Evolutionary conservation across 1,284 basidiomycete species (phyloP).

Genomic region (Papiliotrema nemorosa): DNA sequence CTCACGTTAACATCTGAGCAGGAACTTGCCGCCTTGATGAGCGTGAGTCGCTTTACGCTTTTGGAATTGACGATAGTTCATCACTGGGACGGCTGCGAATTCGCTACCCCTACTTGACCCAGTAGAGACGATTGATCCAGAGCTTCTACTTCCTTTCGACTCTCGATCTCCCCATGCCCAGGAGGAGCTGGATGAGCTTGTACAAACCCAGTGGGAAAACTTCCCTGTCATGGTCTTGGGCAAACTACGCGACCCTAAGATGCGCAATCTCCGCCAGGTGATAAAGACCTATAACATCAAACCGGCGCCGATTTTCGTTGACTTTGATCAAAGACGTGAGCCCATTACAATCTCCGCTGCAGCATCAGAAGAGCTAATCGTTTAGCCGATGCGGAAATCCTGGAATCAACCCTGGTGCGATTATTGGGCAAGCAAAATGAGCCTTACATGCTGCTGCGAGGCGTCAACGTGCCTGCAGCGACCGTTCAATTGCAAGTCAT

Average conservation of each 20-base stretch:
- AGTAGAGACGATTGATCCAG: constrained; percentile 12
- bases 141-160: constrained; percentile 22
- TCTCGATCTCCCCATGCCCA: constrained; percentile 11
- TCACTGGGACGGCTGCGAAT: constrained; percentile 22
- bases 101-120: constrained; percentile 14
- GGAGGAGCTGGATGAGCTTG: constrained; percentile 18
- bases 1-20: not conserved
- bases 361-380: not conserved
- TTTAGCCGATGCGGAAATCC: constrained; percentile 9
- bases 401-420: constrained; percentile 15
- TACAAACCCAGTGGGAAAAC: constrained; percentile 20
- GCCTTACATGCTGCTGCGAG: constrained; percentile 19
- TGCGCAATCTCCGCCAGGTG: constrained; percentile 16
- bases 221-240: constrained; percentile 23
- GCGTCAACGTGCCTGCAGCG: constrained; percentile 4
- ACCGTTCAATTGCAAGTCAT: not conserved
- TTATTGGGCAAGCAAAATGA: constrained; percentile 17
- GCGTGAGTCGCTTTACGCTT: constrained; percentile 1
- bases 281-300: constrained; percentile 19
- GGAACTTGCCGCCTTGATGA: constrained; percentile 24
- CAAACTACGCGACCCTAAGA: constrained; percentile 22
- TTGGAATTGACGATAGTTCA: constrained; percentile 6
- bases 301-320: constrained; percentile 23
- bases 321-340: constrained; percentile 19
- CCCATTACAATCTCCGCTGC: not conserved